These are phyloP conservation scores for Inga leiocalycina DNA, from an alignment of 306 rosid genomes.

Conservation along the genomic window DNA sequence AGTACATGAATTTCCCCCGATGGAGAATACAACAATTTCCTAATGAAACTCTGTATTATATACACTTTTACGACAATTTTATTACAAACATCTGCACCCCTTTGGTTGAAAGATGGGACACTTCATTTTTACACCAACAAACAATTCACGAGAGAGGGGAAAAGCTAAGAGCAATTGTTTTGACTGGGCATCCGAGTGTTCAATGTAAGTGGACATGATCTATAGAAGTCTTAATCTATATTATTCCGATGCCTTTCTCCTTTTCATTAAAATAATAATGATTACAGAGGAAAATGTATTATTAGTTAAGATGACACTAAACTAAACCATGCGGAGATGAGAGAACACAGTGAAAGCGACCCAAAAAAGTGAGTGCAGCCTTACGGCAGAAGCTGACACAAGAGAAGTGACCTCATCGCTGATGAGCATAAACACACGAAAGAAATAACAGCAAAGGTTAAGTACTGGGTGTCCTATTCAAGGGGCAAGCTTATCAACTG, in stretches of 20 bases:
- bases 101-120: too few species aligned
- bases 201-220: neutral
- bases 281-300: neutral
- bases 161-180: neutral
- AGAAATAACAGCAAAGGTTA: neutral
- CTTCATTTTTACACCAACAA: neutral
- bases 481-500: neutral
- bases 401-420: slow-evolving; percentile 29
- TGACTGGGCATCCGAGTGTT: neutral
- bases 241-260: neutral
- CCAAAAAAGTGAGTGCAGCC: neutral
- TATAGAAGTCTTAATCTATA: neutral
- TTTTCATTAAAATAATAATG: neutral
- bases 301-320: neutral
- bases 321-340: neutral
- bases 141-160: neutral
- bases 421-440: slow-evolving; percentile 16
- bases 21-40: too few species aligned
- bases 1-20: too few species aligned
- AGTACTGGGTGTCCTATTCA: neutral
- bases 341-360: neutral
- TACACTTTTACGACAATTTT: too few species aligned
- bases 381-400: slow-evolving; percentile 8
- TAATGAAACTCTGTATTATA: too few species aligned
- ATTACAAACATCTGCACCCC: too few species aligned